Conservation (phyloP, 2,329 filamentous ascomycete genomes). For the Leptographium radiaticola region DNA sequence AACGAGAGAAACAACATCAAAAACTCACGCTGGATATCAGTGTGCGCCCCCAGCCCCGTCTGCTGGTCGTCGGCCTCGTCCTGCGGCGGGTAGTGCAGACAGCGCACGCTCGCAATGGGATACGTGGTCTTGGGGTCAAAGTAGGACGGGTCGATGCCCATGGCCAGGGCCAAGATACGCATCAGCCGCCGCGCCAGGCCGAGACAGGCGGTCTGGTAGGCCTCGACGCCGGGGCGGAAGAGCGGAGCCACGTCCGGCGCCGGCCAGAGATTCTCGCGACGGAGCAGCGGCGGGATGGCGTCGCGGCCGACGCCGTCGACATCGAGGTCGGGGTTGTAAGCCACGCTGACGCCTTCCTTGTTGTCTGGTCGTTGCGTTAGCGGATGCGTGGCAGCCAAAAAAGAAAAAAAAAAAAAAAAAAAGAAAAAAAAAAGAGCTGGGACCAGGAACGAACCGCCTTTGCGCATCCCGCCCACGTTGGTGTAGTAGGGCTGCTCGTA, state of each 20-base stretch:
- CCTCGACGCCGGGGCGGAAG: neutral
- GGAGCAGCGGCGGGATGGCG: neutral
- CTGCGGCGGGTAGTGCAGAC: constrained; percentile 2
- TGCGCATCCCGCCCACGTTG: neutral
- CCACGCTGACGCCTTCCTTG: neutral
- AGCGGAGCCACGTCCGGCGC: neutral
- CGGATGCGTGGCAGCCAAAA: too few species aligned
- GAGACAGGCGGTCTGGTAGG: neutral
- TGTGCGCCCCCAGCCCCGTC: constrained; percentile 1
- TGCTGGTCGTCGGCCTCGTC: neutral
- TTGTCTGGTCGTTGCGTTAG: neutral
- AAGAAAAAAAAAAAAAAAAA: too few species aligned
- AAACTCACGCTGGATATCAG: neutral
- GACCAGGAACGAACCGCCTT: neutral
- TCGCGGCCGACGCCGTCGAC: neutral
- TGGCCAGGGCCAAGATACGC: neutral
- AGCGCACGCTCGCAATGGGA: neutral
- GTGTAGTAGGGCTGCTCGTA: constrained; percentile 3
- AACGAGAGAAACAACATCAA: neutral
- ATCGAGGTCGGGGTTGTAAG: neutral
- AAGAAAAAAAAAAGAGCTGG: too few species aligned
- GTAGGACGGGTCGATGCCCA: neutral
- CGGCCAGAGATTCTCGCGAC: neutral
- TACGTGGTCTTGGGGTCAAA: neutral
- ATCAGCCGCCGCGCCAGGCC: neutral